Evolutionary conservation across 352 stramenopile genomes (phyloP).

Genomic region (Phytophthora pini): DNA sequence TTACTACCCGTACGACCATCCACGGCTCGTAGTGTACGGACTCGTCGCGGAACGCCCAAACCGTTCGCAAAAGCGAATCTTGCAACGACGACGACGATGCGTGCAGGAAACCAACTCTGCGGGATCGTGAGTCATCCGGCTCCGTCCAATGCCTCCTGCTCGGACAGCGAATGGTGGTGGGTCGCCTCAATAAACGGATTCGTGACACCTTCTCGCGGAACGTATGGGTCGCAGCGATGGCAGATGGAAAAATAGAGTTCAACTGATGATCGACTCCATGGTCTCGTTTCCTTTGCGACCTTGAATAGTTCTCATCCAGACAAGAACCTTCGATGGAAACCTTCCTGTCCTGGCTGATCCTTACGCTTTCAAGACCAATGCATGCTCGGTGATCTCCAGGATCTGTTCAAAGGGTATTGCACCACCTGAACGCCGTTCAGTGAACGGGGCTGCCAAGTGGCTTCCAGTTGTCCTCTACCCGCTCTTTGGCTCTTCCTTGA

Average conservation of each 20-base stretch:
- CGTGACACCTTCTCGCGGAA: constrained; percentile 14
- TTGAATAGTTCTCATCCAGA: too few relatives aligned
- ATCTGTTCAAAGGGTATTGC: constrained; percentile 7
- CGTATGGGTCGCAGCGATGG: constrained; percentile 5
- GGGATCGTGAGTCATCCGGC: constrained; percentile 14
- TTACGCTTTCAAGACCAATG: neutral
- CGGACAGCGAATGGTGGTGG: constrained; percentile 12
- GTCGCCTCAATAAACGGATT: constrained; percentile 3
- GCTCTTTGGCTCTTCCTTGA: constrained; percentile 8
- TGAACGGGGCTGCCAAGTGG: neutral
- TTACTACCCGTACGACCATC: too few relatives aligned
- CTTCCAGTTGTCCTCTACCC: constrained; percentile 10
- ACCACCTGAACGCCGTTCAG: constrained; percentile 13
- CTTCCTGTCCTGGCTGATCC: neutral
- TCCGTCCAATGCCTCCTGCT: constrained; percentile 2
- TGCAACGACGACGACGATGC: constrained; percentile 13
- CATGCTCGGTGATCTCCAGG: neutral
- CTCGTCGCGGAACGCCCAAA: too few relatives aligned
- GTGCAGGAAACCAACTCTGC: constrained; percentile 5
- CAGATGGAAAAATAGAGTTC: constrained; percentile 20
- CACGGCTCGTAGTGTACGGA: too few relatives aligned
- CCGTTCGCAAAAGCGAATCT: neutral
- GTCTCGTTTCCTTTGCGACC: neutral
- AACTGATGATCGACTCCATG: neutral
- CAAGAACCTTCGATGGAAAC: neutral